Evolutionary conservation across 768 basidiomycete genomes (phyloP).

Genomic region (Porphyrellus cyaneotinctus): DNA sequence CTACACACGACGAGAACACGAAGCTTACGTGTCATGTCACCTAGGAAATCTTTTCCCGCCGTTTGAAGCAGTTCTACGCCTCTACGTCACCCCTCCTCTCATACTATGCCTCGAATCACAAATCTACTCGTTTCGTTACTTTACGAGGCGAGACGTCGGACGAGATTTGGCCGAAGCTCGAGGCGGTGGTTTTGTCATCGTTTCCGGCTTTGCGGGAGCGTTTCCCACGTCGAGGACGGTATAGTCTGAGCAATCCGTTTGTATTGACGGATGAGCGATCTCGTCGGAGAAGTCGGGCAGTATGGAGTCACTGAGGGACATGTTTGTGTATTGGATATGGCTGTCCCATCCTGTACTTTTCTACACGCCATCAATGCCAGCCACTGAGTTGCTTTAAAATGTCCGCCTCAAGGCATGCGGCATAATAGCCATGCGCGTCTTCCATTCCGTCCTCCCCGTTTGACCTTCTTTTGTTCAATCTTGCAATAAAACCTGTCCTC

Average conservation of each 20-base stretch:
- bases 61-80: slow-evolving; percentile 71
- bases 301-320: slow-evolving; percentile 15
- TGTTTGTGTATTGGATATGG: background rate
- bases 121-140: slow-evolving; percentile 47
- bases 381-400: slow-evolving; percentile 8
- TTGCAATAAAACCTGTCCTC: background rate
- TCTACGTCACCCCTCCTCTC: slow-evolving; percentile 78
- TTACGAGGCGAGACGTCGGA: slow-evolving; percentile 75
- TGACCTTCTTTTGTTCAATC: background rate
- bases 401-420: slow-evolving; percentile 25
- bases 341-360: slow-evolving; percentile 9
- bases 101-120: slow-evolving; percentile 51
- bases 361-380: too few relatives aligned
- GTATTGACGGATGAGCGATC: slow-evolving; percentile 26
- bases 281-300: slow-evolving; percentile 11
- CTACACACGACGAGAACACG: background rate
- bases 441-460: background rate
- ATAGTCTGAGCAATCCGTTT: slow-evolving; percentile 53
- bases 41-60: slow-evolving; percentile 75
- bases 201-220: slow-evolving; percentile 61
- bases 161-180: slow-evolving; percentile 87
- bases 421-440: slow-evolving; percentile 4
- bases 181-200: slow-evolving; percentile 49
- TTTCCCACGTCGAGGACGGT: slow-evolving; percentile 41
- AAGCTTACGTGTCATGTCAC: slow-evolving; percentile 2